Evolutionary conservation across 805 yeast species (phyloP).

Genomic region (Myxozyma neotropica): DNA sequence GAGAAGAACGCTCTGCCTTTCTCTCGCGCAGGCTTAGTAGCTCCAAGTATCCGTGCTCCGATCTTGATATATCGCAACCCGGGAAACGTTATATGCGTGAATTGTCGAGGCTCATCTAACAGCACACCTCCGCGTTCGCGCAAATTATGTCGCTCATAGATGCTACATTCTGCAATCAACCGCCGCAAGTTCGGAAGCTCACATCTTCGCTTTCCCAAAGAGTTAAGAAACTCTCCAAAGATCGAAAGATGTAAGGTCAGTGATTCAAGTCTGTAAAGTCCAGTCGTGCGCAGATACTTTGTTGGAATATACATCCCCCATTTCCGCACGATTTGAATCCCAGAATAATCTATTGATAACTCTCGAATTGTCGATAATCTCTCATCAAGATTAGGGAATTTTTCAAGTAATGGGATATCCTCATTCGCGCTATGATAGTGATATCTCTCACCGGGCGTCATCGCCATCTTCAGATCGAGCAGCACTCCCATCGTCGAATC

Average conservation of each 20-base stretch:
- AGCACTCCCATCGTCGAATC: slow-evolving; percentile 8
- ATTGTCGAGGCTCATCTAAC: background rate
- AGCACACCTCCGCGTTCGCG: slow-evolving; percentile 6
- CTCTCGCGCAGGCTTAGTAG: background rate
- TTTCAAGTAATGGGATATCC: slow-evolving; percentile 6
- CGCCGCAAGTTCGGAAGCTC: background rate
- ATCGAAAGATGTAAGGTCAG: slow-evolving; percentile 1
- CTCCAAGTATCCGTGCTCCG: background rate
- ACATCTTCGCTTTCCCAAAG: background rate
- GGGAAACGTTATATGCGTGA: background rate
- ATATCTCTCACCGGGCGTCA: slow-evolving; percentile 11
- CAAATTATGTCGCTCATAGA: background rate
- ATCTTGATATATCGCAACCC: background rate
- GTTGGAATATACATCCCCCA: background rate
- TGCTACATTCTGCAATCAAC: slow-evolving; percentile 1
- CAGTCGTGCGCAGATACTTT: background rate
- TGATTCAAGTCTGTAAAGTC: background rate
- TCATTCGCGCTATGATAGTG: slow-evolving; percentile 7
- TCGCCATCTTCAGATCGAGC: slow-evolving; percentile 4
- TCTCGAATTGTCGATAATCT: background rate
- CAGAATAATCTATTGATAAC: slow-evolving; percentile 1
- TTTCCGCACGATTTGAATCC: background rate
- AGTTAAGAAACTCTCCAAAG: slow-evolving; percentile 3
- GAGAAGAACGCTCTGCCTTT: background rate
- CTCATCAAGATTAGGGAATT: slow-evolving; percentile 1